A percentile compares a stretch with the other conserved stretches of the same genome.
Evolutionary conservation across 2,329 filamentous ascomycete genomes (phyloP).

Genomic region (Periconia sp.): DNA sequence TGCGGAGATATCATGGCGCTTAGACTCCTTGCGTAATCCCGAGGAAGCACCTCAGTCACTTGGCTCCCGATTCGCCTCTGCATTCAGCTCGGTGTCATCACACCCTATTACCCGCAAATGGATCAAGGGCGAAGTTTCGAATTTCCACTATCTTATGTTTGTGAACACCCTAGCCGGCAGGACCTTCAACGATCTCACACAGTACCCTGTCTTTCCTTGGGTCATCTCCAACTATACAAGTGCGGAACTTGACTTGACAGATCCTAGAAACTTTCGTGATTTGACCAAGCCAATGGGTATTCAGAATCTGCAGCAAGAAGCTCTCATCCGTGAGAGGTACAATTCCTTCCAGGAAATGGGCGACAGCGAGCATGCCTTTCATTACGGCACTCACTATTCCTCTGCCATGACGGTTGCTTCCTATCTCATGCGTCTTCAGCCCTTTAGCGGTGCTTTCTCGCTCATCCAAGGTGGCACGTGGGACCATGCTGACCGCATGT

Average conservation of each 20-base stretch:
- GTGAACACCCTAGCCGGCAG: slow-evolving; percentile 96
- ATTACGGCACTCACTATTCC: slow-evolving; percentile 98
- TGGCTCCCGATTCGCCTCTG: slow-evolving; percentile 85
- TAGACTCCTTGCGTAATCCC: slow-evolving; percentile 76
- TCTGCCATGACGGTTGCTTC: slow-evolving; percentile 99
- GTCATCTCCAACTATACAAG: slow-evolving; percentile 94
- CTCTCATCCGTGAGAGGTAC: slow-evolving; percentile 82
- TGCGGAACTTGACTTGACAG: slow-evolving; percentile 81
- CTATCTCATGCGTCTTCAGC: slow-evolving; percentile 90
- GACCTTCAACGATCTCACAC: slow-evolving; percentile 96
- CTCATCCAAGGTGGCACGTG: slow-evolving; percentile 94
- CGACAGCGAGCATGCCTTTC: slow-evolving; percentile 77
- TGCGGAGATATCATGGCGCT: slow-evolving; percentile 86
- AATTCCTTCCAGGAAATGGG: slow-evolving; percentile 88
- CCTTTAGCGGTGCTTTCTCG: slow-evolving; percentile 94
- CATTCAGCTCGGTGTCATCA: slow-evolving; percentile 81
- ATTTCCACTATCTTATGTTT: slow-evolving; percentile 98
- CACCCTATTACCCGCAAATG: slow-evolving; percentile 86
- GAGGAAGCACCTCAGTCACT: slow-evolving; percentile 68
- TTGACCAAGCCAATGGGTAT: slow-evolving; percentile 96
- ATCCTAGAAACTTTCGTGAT: slow-evolving; percentile 85
- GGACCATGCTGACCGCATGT: slow-evolving; percentile 92
- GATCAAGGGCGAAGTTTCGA: slow-evolving; percentile 93
- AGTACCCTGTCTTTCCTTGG: slow-evolving; percentile 98
- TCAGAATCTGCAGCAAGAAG: slow-evolving; percentile 74